phyloP scores from a whole-genome alignment of 768 basidiomycete species.

The Leccinum olivaceopallidum region DNA sequence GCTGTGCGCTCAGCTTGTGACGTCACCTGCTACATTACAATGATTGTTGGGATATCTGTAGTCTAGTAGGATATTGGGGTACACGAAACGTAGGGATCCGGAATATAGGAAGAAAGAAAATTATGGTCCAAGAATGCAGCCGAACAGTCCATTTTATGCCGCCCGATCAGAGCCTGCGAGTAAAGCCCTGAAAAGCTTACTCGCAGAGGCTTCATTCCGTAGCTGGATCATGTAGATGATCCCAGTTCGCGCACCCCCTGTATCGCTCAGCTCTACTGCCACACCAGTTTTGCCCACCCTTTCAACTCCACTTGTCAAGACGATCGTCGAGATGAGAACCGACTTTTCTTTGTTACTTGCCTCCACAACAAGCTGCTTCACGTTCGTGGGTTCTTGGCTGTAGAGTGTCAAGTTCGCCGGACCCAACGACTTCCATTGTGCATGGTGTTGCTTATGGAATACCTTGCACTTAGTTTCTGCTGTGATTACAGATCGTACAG shows the following conservation, averaged over 20 bases:
- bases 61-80: slow-evolving; percentile 16
- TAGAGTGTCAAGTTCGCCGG: slow-evolving; percentile 87
- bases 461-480: slow-evolving; percentile 98
- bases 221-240: slow-evolving; percentile 97
- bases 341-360: slow-evolving; percentile 74
- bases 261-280: slow-evolving; percentile 91
- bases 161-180: slow-evolving; percentile 84
- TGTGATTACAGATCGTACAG: slow-evolving; percentile 73
- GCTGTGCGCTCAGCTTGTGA: slow-evolving; percentile 62
- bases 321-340: slow-evolving; percentile 91
- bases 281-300: slow-evolving; percentile 98
- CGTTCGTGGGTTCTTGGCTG: slow-evolving; percentile 77
- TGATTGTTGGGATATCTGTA: slow-evolving; percentile 6
- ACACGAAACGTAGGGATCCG: slow-evolving; percentile 1
- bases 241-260: slow-evolving; percentile 83
- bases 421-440: slow-evolving; percentile 97
- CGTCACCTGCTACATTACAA: slow-evolving; percentile 12
- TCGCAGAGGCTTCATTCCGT: slow-evolving; percentile 84
- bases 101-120: background rate
- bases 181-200: slow-evolving; percentile 82
- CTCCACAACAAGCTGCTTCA: slow-evolving; percentile 96
- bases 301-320: slow-evolving; percentile 95
- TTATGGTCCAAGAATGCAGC: background rate
- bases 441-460: slow-evolving; percentile 92
- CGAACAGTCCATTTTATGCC: slow-evolving; percentile 13